Evolutionary conservation across 805 yeast genomes (phyloP).

Genomic region (Ogataea henricii): DNA sequence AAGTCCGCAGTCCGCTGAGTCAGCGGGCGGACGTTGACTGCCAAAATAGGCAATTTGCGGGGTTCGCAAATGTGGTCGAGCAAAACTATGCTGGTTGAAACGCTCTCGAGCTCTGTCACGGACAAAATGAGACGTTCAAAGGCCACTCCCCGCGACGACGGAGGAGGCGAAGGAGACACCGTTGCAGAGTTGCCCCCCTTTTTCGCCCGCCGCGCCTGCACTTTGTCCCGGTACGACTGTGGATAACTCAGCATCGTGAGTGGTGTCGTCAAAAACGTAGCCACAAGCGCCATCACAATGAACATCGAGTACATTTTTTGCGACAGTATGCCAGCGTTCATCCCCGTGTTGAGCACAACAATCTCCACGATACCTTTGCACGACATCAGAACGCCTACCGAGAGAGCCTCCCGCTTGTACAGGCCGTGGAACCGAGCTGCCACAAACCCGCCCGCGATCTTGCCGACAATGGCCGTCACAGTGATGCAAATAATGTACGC

Average conservation of each 20-base stretch:
- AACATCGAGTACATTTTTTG: slow-evolving; percentile 75
- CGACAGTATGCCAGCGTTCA: slow-evolving; percentile 67
- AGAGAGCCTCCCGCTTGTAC: slow-evolving; percentile 69
- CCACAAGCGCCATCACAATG: slow-evolving; percentile 76
- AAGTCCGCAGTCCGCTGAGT: slow-evolving; percentile 71
- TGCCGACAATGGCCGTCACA: slow-evolving; percentile 67
- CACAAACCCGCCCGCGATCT: slow-evolving; percentile 64
- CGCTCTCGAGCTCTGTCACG: slow-evolving; percentile 30
- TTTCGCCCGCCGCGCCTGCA: slow-evolving; percentile 33
- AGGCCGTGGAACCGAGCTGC: slow-evolving; percentile 65
- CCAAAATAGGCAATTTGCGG: slow-evolving; percentile 41
- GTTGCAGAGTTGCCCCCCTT: slow-evolving; percentile 18
- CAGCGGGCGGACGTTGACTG: slow-evolving; percentile 57
- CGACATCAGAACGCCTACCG: slow-evolving; percentile 83
- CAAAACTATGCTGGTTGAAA: slow-evolving; percentile 32
- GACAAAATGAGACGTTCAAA: slow-evolving; percentile 30
- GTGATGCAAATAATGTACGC: slow-evolving; percentile 72
- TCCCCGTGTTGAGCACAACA: slow-evolving; percentile 74
- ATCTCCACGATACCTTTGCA: slow-evolving; percentile 89
- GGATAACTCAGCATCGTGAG: slow-evolving; percentile 66
- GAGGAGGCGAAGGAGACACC: too few species aligned
- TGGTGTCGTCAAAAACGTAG: slow-evolving; percentile 79
- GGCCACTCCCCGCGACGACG: too few species aligned
- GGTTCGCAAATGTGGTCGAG: slow-evolving; percentile 31
- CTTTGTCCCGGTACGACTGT: slow-evolving; percentile 54